Conservation (phyloP, 2,329 filamentous ascomycete species). For the Hortaea werneckii region DNA sequence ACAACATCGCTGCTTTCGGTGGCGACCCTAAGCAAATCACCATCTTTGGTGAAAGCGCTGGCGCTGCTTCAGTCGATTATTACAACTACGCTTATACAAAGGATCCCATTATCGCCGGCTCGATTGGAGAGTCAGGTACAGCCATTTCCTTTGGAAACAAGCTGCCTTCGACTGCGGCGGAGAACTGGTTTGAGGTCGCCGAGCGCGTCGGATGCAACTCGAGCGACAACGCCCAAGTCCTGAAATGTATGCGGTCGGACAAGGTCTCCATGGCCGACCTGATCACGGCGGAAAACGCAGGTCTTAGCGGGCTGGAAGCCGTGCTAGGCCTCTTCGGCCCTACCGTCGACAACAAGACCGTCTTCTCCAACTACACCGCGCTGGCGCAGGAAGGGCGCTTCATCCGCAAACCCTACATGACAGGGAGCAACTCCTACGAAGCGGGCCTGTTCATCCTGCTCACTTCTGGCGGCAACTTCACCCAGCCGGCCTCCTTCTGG, state of each 20-base stretch:
- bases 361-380: conserved; percentile 11
- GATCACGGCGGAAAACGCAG: neutral
- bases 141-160: conserved; percentile 4
- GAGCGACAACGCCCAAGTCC: neutral
- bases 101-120: conserved; percentile 8
- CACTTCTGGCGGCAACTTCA: conserved; percentile 11
- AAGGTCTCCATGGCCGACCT: neutral
- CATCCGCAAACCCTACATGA: conserved; percentile 30
- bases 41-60: neutral
- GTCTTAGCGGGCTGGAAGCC: neutral
- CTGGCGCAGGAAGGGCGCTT: conserved; percentile 19
- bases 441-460: conserved; percentile 38
- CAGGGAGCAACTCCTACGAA: conserved; percentile 38
- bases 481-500: neutral
- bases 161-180: conserved; percentile 1
- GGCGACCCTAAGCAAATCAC: neutral
- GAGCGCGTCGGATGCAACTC: conserved; percentile 1
- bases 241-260: conserved; percentile 9
- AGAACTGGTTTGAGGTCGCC: neutral
- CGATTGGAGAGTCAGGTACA: conserved; percentile 8
- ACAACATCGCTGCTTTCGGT: neutral
- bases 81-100: conserved; percentile 9
- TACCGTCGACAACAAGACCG: conserved; percentile 11
- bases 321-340: conserved; percentile 10
- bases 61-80: neutral